Evolutionary conservation across 1,139 yeast genomes (phyloP).

Genomic region (Taphrina populina): DNA sequence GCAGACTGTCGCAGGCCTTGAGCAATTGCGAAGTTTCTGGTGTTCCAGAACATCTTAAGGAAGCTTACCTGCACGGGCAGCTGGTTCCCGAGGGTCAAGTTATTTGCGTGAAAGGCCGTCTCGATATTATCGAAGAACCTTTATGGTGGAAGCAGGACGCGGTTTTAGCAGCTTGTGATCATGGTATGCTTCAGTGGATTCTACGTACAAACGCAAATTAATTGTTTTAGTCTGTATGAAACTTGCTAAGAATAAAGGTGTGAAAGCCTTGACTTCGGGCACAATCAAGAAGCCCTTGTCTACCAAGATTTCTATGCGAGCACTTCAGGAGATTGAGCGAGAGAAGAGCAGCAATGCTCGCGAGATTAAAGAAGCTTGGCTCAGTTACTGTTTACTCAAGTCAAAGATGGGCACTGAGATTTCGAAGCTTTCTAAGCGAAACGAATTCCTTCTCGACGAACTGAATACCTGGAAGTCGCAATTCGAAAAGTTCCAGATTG

Average conservation of each 20-base stretch:
- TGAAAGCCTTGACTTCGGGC: conserved; percentile 23
- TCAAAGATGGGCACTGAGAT: conserved; percentile 21
- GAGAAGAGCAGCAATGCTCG: conserved; percentile 28
- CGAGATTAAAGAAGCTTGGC: conserved; percentile 32
- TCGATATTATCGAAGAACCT: conserved; percentile 26
- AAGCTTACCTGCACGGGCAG: conserved; percentile 18
- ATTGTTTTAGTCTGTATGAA: conserved; percentile 11
- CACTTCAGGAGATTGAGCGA: conserved; percentile 20
- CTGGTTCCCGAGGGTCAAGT: conserved; percentile 31
- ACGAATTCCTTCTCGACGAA: conserved; percentile 21
- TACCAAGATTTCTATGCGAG: conserved; percentile 16
- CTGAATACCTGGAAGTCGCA: conserved; percentile 24
- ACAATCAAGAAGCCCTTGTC: conserved; percentile 17
- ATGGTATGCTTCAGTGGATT: neutral
- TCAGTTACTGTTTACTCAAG: conserved; percentile 15
- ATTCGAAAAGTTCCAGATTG: conserved; percentile 30
- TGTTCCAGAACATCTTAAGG: conserved; percentile 24
- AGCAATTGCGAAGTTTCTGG: conserved; percentile 6
- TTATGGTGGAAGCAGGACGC: conserved; percentile 29
- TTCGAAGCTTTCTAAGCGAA: conserved; percentile 25
- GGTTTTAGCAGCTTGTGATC: conserved; percentile 23
- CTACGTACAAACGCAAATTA: neutral
- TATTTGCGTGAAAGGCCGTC: conserved; percentile 12
- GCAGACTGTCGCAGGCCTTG: conserved; percentile 8
- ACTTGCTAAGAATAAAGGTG: conserved; percentile 26